Percentiles rank a stretch among this genome's conserved stretches.
Conservation (phyloP, 176 grass and related monocot genomes). For the Dendrocalamus sinicus region DNA sequence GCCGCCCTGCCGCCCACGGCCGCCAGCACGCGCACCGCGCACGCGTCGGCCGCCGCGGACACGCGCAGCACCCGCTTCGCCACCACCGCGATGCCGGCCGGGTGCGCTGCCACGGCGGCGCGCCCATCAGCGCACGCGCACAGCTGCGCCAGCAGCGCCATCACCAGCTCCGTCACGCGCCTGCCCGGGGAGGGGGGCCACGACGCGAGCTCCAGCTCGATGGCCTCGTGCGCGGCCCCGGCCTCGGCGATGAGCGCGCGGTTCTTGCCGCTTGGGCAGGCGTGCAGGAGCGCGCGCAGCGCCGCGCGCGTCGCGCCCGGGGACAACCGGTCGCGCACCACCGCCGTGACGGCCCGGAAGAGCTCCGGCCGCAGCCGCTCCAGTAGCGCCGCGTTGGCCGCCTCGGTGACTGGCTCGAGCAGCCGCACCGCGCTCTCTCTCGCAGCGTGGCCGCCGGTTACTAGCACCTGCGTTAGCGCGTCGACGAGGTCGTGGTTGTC, state of each 20-base stretch:
- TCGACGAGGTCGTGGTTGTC: slow-evolving; percentile 41
- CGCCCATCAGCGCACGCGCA: slow-evolving; percentile 63
- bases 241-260: slow-evolving; percentile 42
- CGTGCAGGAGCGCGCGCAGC: slow-evolving; percentile 30
- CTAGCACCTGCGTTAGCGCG: slow-evolving; percentile 39
- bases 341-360: slow-evolving; percentile 45
- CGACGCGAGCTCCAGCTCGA: slow-evolving; percentile 51
- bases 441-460: neutral
- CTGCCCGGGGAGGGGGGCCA: slow-evolving; percentile 5
- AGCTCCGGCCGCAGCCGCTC: slow-evolving; percentile 36
- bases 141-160: slow-evolving; percentile 54
- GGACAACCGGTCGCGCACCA: slow-evolving; percentile 37
- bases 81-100: slow-evolving; percentile 57
- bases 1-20: slow-evolving; percentile 35
- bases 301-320: slow-evolving; percentile 43
- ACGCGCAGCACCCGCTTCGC: slow-evolving; percentile 55
- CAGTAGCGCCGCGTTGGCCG: neutral
- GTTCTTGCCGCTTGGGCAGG: slow-evolving; percentile 40
- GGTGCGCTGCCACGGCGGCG: slow-evolving; percentile 51
- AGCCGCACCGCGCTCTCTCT: slow-evolving; percentile 26
- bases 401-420: slow-evolving; percentile 34
- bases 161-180: slow-evolving; percentile 49
- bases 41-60: slow-evolving; percentile 45
- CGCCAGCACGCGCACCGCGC: slow-evolving; percentile 54
- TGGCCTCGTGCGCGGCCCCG: slow-evolving; percentile 43